Evolutionary conservation across 345 rosid genomes (phyloP), one percentile per base, ranked within the genome.

Genomic region (Atalantia buxifolia): DNA sequence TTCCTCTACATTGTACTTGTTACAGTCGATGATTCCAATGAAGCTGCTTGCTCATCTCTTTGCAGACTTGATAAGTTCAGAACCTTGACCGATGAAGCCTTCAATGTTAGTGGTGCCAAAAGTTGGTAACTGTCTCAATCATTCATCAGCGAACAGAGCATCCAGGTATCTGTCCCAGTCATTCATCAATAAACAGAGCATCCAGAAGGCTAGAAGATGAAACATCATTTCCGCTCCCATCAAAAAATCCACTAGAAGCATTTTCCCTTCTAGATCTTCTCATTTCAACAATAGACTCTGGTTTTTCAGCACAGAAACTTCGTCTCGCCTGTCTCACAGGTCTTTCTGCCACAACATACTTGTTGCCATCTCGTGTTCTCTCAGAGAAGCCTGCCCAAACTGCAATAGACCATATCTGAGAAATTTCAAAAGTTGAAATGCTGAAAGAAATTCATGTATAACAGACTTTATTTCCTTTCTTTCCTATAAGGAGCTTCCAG

Each of bases 381-480:
- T 94, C 97, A 25, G 98, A 78, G 85, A 96, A 91, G 27, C 97
- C 97, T 74, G 98, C 98, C 99, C 99, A 96, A 78, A 94, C 99
- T 96, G 94, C 72, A 78, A 36, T 57, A 28, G 55, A 59, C 36
- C 28, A 0, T 16, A 24, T 8, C 68, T 65, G 33, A 77, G 74
- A 79, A 69, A 60, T 50, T 60, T 4, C 2, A 72, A 63, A 22
- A 69, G 27, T 78, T 55, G 71, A 48, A 40, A 35, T 21, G 63
- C 14, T 59, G 22, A 21, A 14, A 78, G 63, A 24, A 18, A 7
- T 64, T 77, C 35, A 21, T 36, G 27, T 18, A 28, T 16, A 75
- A 35, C 19, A 22, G n/a, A n/a, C 13, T 40, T 21, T 24, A 25
- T 8, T 24, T 28, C 59, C 22, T 33, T 42, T 31, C 48, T 45